Conservation (phyloP, 2,329 filamentous ascomycete species). For the Cercospora canescens region DNA sequence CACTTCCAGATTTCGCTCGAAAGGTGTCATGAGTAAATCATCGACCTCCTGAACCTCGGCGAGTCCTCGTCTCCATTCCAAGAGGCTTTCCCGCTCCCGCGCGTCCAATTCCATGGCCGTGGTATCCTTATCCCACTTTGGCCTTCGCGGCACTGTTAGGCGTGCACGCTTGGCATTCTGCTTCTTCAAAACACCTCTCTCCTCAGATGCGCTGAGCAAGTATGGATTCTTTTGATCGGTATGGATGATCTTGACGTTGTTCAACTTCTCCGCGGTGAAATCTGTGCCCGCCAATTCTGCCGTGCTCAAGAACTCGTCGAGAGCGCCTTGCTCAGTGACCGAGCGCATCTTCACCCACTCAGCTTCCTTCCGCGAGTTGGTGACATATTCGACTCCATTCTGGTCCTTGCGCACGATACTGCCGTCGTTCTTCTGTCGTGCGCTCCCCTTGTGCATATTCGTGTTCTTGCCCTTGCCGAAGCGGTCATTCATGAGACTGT, state of each 20-base stretch:
- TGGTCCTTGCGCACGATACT: conserved; percentile 44
- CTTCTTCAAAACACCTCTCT: conserved; percentile 74
- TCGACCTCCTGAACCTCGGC: conserved; percentile 93
- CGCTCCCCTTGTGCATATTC: conserved; percentile 72
- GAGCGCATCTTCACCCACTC: conserved; percentile 99
- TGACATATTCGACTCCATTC: conserved; percentile 67
- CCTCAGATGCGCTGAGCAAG: conserved; percentile 80
- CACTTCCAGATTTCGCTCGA: conserved; percentile 94
- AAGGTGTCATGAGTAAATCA: conserved; percentile 94
- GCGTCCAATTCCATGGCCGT: conserved; percentile 79
- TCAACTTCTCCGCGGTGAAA: conserved; percentile 98
- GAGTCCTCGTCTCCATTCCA: conserved; percentile 86
- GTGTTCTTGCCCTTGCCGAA: conserved; percentile 90
- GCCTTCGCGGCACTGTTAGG: conserved; percentile 85
- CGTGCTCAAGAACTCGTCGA: conserved; percentile 95
- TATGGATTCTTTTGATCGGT: conserved; percentile 95
- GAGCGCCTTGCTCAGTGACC: conserved; percentile 91
- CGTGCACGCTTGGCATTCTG: conserved; percentile 77
- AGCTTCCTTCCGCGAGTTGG: conserved; percentile 86
- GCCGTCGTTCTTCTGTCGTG: conserved; percentile 65
- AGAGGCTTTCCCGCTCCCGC: conserved; percentile 74
- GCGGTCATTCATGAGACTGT: conserved; percentile 97
- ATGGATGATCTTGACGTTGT: conserved; percentile 98
- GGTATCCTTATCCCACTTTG: conserved; percentile 82
- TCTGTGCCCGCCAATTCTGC: conserved; percentile 97